These are phyloP conservation scores for Russula sp. DNA, from an alignment of 768 basidiomycete genomes.

Conservation along the genomic window DNA sequence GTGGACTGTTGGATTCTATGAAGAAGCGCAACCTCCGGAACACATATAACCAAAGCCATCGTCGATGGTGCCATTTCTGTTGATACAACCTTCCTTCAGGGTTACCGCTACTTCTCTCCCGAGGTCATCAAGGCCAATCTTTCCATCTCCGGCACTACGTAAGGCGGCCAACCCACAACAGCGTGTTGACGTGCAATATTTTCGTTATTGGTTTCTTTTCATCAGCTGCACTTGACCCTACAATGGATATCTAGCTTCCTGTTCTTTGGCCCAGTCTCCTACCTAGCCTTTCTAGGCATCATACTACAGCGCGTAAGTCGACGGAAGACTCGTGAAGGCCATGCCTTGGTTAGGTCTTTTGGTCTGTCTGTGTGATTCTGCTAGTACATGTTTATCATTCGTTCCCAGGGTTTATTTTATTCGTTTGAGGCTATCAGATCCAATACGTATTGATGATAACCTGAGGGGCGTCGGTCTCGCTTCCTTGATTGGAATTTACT, in stretches of 20 bases:
- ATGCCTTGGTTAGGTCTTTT: conserved; percentile 52
- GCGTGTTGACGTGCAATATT: background rate
- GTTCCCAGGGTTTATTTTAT: conserved; percentile 57
- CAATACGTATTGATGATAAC: conserved; percentile 74
- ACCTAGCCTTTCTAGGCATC: conserved; percentile 38
- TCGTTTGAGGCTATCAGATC: conserved; percentile 46
- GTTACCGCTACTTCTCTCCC: conserved; percentile 72
- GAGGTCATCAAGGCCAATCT: conserved; percentile 40
- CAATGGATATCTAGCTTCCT: conserved; percentile 6
- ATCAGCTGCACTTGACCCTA: conserved; percentile 10
- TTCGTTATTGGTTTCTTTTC: background rate
- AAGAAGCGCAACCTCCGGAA: background rate
- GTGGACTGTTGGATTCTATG: background rate
- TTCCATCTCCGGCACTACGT: conserved; percentile 49
- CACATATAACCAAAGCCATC: conserved; percentile 37
- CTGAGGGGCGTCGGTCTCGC: conserved; percentile 30
- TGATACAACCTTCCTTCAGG: conserved; percentile 53
- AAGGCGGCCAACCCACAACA: conserved; percentile 12
- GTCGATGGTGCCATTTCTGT: conserved; percentile 43
- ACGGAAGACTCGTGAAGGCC: conserved; percentile 46
- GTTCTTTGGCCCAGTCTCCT: background rate
- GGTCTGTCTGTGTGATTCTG: background rate
- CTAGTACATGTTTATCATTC: background rate
- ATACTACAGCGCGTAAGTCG: conserved; percentile 56
- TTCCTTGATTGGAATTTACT: background rate